These are phyloP conservation scores for Gossypium anomalum DNA, from an alignment of 345 rosid genomes.

Conservation along the genomic window DNA sequence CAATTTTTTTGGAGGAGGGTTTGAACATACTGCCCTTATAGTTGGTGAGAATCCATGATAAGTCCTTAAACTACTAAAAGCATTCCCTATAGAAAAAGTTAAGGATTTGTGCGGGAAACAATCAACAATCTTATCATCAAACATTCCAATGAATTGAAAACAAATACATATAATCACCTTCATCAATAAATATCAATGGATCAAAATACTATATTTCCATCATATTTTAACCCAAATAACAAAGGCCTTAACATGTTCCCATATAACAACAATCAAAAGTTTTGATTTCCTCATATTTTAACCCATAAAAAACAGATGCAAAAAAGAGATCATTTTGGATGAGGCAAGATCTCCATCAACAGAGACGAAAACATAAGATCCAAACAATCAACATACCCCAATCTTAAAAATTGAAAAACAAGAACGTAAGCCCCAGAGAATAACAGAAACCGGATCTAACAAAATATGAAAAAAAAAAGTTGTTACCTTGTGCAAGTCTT, in stretches of 20 bases:
- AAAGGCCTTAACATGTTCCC: neutral
- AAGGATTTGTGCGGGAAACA: neutral
- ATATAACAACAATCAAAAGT: neutral
- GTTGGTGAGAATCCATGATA: neutral
- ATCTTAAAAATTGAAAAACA: neutral
- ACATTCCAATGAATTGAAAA: neutral
- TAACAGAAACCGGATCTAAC: conserved; percentile 32
- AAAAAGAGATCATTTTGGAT: neutral
- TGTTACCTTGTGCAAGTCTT: conserved; percentile 49
- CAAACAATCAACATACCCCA: neutral
- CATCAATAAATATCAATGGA: neutral
- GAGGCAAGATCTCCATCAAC: conserved; percentile 13
- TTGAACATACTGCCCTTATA: neutral
- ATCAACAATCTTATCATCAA: neutral
- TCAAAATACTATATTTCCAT: neutral
- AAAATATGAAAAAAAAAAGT: conserved; percentile 13
- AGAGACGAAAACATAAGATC: conserved; percentile 11
- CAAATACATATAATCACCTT: neutral
- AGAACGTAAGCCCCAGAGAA: conserved; percentile 13
- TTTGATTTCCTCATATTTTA: neutral
- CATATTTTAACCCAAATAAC: neutral
- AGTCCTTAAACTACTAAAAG: neutral
- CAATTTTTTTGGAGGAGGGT: neutral
- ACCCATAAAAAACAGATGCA: neutral
- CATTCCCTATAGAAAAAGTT: neutral